Evolutionary conservation across 192 early-diverging fungal genomes (phyloP).

Genomic region (Nowakowskiella sp.): DNA sequence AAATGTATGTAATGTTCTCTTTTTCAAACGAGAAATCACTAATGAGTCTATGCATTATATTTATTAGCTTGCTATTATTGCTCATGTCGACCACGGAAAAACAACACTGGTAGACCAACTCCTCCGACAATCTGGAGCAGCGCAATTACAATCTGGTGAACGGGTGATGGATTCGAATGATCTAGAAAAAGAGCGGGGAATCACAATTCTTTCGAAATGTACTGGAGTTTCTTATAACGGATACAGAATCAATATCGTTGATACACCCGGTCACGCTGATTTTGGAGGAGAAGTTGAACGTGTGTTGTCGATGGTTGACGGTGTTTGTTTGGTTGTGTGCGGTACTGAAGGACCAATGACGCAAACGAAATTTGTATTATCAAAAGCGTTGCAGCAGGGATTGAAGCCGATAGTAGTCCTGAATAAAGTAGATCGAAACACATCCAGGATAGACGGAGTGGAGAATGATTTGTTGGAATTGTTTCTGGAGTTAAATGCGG

Average conservation of each 20-base stretch:
- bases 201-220: slow-evolving; percentile 78
- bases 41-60: no score
- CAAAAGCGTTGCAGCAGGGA: slow-evolving; percentile 63
- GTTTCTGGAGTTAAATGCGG: slow-evolving; percentile 68
- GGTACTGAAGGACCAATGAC: slow-evolving; percentile 84
- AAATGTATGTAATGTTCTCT: slow-evolving; percentile 26
- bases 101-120: slow-evolving; percentile 60
- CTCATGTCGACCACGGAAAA: slow-evolving; percentile 86
- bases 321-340: slow-evolving; percentile 77
- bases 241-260: slow-evolving; percentile 80
- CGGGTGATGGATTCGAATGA: slow-evolving; percentile 82
- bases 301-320: slow-evolving; percentile 82
- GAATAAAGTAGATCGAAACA: slow-evolving; percentile 76
- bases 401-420: slow-evolving; percentile 72
- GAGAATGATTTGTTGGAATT: slow-evolving; percentile 74
- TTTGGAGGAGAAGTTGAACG: slow-evolving; percentile 67
- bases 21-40: no score
- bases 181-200: slow-evolving; percentile 78
- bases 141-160: slow-evolving; percentile 41
- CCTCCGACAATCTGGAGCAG: slow-evolving; percentile 46
- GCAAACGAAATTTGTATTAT: slow-evolving; percentile 80
- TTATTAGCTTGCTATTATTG: slow-evolving; percentile 65
- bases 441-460: slow-evolving; percentile 67
- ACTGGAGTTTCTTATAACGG: slow-evolving; percentile 66
- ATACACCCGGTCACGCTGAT: slow-evolving; percentile 59